Evolutionary conservation across 2,329 filamentous ascomycete genomes (phyloP), one percentile per base, ranked within the genome.

Genomic region (Xylariaceae sp.): DNA sequence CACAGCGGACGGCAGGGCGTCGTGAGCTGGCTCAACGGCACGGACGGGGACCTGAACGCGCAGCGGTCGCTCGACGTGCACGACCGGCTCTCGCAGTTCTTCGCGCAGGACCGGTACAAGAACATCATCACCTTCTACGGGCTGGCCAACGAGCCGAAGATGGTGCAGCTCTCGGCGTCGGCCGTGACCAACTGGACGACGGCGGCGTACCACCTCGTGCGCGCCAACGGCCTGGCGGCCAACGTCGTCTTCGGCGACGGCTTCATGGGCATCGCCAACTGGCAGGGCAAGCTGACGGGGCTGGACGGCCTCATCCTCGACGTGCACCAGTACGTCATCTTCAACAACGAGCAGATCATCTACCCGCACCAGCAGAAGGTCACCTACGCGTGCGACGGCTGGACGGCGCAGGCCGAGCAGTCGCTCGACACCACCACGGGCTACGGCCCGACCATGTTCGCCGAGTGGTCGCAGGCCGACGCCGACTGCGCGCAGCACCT

Each of bases 291-390:
- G 56, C 73, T 96, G 46, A 75, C 82, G 46, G 69, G 72, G 15
- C 73, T 83, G 52, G 69, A 80, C 29, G 74, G 80, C 43, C 68
- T 96, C 44, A 75, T 94, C 13, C 76, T 98, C n/a, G 92, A 98
- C 60, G 92, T 93, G 23, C 92, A 98, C 62, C 90, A 96, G 60
- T 98, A 98, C 59, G 86, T 94, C 52, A 95, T 95, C 59, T 98
- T 98, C 72, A 95, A 98, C 68, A 76, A 77, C 24, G 79, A 83
- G 45, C 86, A 94, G 59, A 83, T 98, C 52, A 74, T 77, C 30
- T 80, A 83, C 52, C 80, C 80, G 36, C 92, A 96, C 64, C 71
- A 80, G 35, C 72, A 80, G 45, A 95, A 95, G 63, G 72, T 96
- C 37, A 69, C 82, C 39, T 93, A 94, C 54, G 87, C 90, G 4